phyloP scores from a whole-genome alignment of 2,329 filamentous ascomycete genomes.

The Trichoderma endophyticum region DNA sequence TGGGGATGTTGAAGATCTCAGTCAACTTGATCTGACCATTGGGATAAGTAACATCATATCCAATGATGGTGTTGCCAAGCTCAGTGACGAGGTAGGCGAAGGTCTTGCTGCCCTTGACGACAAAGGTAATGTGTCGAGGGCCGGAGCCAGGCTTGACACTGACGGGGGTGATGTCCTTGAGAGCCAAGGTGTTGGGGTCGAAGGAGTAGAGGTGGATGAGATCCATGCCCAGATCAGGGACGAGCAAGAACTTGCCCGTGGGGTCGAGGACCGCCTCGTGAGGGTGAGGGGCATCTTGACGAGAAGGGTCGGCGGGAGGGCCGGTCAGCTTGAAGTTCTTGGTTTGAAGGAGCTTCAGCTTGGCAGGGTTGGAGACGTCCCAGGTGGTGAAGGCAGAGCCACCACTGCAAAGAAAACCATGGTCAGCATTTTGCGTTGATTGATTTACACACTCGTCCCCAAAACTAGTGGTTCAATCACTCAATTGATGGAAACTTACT shows the following conservation, averaged over 20 bases:
- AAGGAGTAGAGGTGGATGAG: conserved; percentile 56
- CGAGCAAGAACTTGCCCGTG: conserved; percentile 58
- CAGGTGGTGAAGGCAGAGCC: conserved; percentile 45
- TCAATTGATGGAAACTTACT: conserved; percentile 35
- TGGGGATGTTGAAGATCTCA: conserved; percentile 46
- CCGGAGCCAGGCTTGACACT: conserved; percentile 52
- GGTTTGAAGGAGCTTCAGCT: conserved; percentile 35
- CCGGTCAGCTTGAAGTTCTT: conserved; percentile 39
- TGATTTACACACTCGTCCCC: neutral
- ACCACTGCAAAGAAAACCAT: conserved; percentile 14
- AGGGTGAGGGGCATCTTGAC: conserved; percentile 59
- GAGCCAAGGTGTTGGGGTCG: conserved; percentile 40
- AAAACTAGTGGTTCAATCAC: neutral
- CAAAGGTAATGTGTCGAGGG: conserved; percentile 63
- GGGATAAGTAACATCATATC: conserved; percentile 55
- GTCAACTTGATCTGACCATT: conserved; percentile 41
- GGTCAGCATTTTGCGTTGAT: neutral
- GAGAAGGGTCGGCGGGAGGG: conserved; percentile 39
- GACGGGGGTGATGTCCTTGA: conserved; percentile 40
- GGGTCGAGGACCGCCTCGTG: conserved; percentile 66
- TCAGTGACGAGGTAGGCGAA: conserved; percentile 63
- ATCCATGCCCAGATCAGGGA: conserved; percentile 66
- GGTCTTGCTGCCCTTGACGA: conserved; percentile 41
- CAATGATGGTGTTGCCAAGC: conserved; percentile 54
- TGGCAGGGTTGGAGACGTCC: conserved; percentile 39